Evolutionary conservation across 441 rosid species (phyloP).

Genomic region (Hura crepitans): DNA sequence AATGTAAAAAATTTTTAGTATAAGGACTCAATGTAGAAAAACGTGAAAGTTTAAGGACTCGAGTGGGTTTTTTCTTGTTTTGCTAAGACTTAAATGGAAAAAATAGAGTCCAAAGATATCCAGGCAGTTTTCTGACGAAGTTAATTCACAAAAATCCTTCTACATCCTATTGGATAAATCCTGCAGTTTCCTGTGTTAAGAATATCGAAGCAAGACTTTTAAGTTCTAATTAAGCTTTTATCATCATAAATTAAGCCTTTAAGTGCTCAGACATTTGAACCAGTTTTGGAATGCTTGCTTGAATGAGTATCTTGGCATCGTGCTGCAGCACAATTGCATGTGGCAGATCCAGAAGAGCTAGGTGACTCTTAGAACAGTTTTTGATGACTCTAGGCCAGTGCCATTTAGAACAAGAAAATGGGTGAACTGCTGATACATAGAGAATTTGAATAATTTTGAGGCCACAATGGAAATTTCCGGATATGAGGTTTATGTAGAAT

Average conservation of each 20-base stretch:
- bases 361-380: neutral
- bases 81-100: neutral
- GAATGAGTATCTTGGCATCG: neutral
- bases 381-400: neutral
- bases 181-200: neutral
- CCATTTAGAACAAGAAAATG: too few relatives aligned
- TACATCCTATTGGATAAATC: neutral
- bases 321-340: neutral
- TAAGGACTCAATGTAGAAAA: too few relatives aligned
- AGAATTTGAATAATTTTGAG: neutral
- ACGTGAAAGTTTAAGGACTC: too few relatives aligned
- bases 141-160: neutral
- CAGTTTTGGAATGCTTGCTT: too few relatives aligned
- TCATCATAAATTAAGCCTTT: neutral
- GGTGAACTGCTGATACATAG: too few relatives aligned
- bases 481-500: neutral
- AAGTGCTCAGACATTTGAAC: constrained; percentile 1
- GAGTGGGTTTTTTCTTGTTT: too few relatives aligned
- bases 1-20: too few relatives aligned
- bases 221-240: neutral
- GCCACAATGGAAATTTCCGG: neutral
- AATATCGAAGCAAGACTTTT: neutral
- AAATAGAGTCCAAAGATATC: neutral
- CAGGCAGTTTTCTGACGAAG: neutral
- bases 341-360: neutral